Percentiles rank a stretch among this genome's conserved stretches.
Evolutionary conservation across 73 alveolate species (phyloP).

Genomic region (Loxodes magnus): DNA sequence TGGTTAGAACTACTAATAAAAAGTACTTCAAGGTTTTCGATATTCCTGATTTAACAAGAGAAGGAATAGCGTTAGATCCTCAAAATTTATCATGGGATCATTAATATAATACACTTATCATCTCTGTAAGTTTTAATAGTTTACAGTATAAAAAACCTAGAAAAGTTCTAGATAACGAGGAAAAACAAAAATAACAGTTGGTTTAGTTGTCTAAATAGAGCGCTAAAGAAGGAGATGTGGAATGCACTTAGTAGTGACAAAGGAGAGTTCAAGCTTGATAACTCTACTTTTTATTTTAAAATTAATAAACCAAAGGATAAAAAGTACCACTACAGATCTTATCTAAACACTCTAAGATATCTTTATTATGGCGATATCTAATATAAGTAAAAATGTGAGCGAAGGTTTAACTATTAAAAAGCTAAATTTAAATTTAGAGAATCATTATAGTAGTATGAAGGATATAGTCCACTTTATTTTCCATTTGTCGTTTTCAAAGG

Average conservation of each 20-base stretch:
- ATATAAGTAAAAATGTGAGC: no score
- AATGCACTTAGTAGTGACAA: slow-evolving; percentile 35
- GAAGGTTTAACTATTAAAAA: no score
- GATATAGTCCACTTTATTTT: no score
- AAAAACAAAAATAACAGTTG: slow-evolving; percentile 18
- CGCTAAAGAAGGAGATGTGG: slow-evolving; percentile 47
- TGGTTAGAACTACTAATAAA: slow-evolving; percentile 87
- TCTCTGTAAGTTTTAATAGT: slow-evolving; percentile 34
- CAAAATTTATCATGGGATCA: slow-evolving; percentile 68
- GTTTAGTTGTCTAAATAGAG: slow-evolving; percentile 32
- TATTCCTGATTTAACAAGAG: slow-evolving; percentile 89
- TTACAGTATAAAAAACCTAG: slow-evolving; percentile 83
- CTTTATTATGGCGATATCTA: no score
- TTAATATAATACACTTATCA: slow-evolving; percentile 76
- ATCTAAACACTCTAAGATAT: no score
- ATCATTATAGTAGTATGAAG: no score
- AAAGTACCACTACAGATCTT: no score
- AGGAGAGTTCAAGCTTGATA: no score
- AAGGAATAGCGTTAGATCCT: slow-evolving; percentile 60
- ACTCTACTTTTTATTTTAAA: no score
- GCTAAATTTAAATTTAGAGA: no score
- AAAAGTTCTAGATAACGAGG: slow-evolving; percentile 22
- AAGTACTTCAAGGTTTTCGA: slow-evolving; percentile 88
- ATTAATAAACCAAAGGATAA: no score
- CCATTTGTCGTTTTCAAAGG: no score